phyloP scores from a whole-genome alignment of 768 basidiomycete genomes.

The Udeniomyces megalosporus region DNA sequence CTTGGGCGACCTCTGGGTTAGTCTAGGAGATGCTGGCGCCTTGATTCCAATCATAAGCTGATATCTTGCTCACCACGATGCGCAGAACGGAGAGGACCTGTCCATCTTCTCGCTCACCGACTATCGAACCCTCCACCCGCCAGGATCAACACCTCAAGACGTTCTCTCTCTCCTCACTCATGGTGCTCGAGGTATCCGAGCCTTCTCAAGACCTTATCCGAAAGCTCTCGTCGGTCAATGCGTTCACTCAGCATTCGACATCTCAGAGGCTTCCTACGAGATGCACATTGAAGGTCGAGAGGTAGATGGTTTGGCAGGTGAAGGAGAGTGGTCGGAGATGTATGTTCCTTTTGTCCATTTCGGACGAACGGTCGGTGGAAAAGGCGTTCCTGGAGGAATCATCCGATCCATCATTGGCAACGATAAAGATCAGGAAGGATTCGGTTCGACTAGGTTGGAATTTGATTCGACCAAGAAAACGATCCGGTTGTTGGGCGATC shows the following conservation, averaged over 20 bases:
- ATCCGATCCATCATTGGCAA: background rate
- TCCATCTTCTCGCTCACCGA: background rate
- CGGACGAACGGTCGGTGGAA: background rate
- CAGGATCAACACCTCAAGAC: background rate
- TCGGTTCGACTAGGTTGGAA: background rate
- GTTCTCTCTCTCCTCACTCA: conserved; percentile 23
- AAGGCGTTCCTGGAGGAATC: background rate
- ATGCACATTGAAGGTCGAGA: too few species aligned
- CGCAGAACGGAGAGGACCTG: conserved; percentile 6
- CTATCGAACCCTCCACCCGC: background rate
- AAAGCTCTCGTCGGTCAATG: background rate
- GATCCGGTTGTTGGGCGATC: too few species aligned
- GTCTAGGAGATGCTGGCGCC: conserved; percentile 42
- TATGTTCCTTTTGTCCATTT: background rate
- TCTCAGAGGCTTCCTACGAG: too few species aligned
- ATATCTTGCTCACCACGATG: background rate
- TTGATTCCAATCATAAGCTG: background rate
- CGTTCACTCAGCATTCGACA: background rate
- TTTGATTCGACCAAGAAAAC: background rate
- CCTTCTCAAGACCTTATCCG: conserved; percentile 74
- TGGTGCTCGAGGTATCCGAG: conserved; percentile 68
- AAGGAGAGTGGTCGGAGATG: background rate
- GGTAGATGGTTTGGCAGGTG: too few species aligned
- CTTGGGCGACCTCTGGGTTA: conserved; percentile 94
- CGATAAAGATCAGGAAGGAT: background rate